Conservation (phyloP, 73 alveolate species). For the Tetrahymena borealis region DNA sequence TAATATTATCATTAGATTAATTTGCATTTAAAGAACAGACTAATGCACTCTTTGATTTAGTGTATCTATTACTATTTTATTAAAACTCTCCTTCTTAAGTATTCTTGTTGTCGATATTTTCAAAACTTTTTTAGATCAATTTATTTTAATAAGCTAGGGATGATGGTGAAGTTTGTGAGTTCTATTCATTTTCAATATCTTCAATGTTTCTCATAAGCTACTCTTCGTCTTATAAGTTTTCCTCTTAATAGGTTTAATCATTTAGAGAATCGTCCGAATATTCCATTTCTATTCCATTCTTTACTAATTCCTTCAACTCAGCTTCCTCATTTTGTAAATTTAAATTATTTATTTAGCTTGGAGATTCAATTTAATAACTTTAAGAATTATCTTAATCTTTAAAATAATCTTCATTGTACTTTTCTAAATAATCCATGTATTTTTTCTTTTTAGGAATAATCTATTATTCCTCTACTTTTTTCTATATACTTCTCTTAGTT, state of each 20-base stretch:
- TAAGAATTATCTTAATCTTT: not conserved
- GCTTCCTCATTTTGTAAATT: not conserved
- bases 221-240: not conserved
- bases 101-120: not conserved
- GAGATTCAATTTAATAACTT: not conserved
- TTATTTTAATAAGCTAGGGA: not conserved
- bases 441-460: not conserved
- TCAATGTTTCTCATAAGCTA: not conserved
- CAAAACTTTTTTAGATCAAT: not conserved
- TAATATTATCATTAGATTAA: not conserved
- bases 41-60: not conserved
- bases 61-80: not conserved
- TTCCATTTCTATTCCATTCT: not conserved
- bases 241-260: not conserved
- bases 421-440: not conserved
- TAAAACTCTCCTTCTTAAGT: not conserved
- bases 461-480: not conserved
- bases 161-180: not conserved
- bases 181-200: not conserved
- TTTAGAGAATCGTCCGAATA: not conserved
- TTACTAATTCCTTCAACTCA: not conserved
- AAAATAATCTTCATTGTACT: not conserved
- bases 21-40: not conserved
- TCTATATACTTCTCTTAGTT: not conserved
- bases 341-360: not conserved